Evolutionary conservation across 75 land plant species (phyloP).

Genomic region (Isoetes taiwanensis): DNA sequence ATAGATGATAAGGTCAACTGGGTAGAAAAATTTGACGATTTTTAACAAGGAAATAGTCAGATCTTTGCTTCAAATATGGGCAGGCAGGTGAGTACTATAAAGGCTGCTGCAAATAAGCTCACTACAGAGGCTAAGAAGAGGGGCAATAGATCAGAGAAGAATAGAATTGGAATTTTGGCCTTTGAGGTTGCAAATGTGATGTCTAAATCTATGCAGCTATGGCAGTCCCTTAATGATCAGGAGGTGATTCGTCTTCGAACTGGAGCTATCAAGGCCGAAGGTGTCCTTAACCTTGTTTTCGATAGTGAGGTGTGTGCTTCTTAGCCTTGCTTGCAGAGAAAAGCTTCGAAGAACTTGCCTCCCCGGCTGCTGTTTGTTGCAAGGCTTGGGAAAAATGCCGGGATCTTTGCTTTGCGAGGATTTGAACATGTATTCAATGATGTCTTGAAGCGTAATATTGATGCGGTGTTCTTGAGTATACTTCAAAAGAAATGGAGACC

Average conservation of each 20-base stretch:
- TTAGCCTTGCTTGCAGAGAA: constrained; percentile 62
- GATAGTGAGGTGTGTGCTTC: constrained; percentile 38
- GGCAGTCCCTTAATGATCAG: constrained; percentile 61
- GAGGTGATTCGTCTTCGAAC: constrained; percentile 51
- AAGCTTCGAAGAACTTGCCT: constrained; percentile 73
- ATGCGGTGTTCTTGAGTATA: constrained; percentile 42
- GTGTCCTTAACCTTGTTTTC: constrained; percentile 53
- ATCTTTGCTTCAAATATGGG: constrained; percentile 24
- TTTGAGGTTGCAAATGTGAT: constrained; percentile 91
- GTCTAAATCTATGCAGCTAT: constrained; percentile 63
- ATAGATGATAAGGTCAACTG: no score
- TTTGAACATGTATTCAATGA: constrained; percentile 87
- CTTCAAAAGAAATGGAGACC: constrained; percentile 62
- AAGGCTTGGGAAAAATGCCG: constrained; percentile 66
- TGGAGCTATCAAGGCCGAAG: constrained; percentile 49
- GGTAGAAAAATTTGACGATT: no score
- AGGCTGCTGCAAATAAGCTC: constrained; percentile 31
- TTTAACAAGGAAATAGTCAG: no score
- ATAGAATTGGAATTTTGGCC: constrained; percentile 62
- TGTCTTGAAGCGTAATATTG: constrained; percentile 39
- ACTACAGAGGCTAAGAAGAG: constrained; percentile 12
- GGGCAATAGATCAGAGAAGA: constrained; percentile 10
- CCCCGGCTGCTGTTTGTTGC: constrained; percentile 61
- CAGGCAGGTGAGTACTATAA: constrained; percentile 52
- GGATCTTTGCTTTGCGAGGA: constrained; percentile 63